Base-by-base conservation (phyloP, 352 stramenopile species). In the Globisporangium paroecandrum region DNA sequence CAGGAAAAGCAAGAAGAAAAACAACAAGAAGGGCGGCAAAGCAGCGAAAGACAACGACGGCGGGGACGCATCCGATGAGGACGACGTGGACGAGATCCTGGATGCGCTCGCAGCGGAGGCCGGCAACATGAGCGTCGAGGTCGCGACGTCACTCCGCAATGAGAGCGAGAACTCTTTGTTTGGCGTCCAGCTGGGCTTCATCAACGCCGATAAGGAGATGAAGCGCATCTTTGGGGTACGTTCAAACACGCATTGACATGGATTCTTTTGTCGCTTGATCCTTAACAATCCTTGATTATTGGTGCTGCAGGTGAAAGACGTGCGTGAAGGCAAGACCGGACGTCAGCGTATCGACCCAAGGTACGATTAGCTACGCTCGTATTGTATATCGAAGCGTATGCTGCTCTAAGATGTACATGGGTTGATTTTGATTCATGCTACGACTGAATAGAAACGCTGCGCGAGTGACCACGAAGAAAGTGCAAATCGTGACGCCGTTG, bases 171-270 rank as follows among this genome's bases (percentile, higher is more conserved):
- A 89, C 54, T 77, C 76, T 18, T 69, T 95, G 1, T 81, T 95
- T 4, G 68, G 77, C 7, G 88, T 93, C 20, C 77, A 94, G 36
- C 69, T 93, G 43, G 76, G 81, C 51, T 83, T 90, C 62, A 80
- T 91, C 57, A 95, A 95, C 59, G 88, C 88, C 20, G 88, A 95
- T 67, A 93, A 89, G 69, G 88, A 95, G 73, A 94, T 95, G 88
- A 94, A 93, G 73, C 84, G 88, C 49, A 90, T 95, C 64, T 94
- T 95, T 75, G 86, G 86, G 24, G 87, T 95, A 32, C 29, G 29
- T 32, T 4, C 29, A 32, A 32, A 8, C 29, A 32, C 29, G 29
- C 29, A 32, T 32, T 32, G 29, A 32, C 29, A 32, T 32, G 29
- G 29, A 32, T 32, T 32, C 29, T 32, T 32, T 32, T 32, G 29